Base-by-base conservation (phyloP, 1,284 basidiomycete genomes). In the Veloporphyrellus conicus region DNA sequence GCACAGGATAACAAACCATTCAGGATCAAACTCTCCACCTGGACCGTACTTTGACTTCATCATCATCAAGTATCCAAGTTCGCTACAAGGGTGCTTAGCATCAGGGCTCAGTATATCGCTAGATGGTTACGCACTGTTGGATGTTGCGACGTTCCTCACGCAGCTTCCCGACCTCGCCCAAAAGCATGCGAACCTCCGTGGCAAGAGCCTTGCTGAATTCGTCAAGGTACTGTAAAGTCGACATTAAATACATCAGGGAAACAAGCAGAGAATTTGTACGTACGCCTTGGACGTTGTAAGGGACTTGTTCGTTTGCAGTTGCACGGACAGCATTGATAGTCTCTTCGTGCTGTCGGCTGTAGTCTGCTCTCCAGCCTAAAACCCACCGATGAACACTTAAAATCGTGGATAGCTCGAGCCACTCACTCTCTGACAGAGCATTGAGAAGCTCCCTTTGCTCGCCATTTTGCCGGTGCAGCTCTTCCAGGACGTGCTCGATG, bases 181-280 rank as follows among this genome's bases (percentile, higher is more conserved):
- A 73, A 10, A 90, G 72, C 72, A 86, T 82, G 23, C 84, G 78
- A 6, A 89, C 86, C 67, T 90, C 87, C n/a, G 75, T 72, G 6
- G 87, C 84, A 37, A 89, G 67, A 2, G 86, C 82, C 61, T 81
- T 85, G 63, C 84, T 88, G 66, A 90, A 90, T 47, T 89, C 85
- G 53, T 88, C 84, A 16, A 89, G 72, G 59, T 88, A 88, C 81
- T 82, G 43, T 29, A 28, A 29, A 32, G 27, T 45, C 35, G 27
- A 46, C 41, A 9, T 60, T 49, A 51, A n/a, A 43, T 18, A 42
- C 28, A 48, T 29, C n/a, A 25, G 33, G 23, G 3, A n/a, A 1
- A 1, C 38, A 6, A 4, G 18, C 18, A 25, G 8, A 42, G 14
- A 41, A 6, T 25, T 8, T 25, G 3, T 41, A 53, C 56, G 25